Base-by-base conservation (phyloP, 306 rosid genomes). In the Fragaria vesca region DNA sequence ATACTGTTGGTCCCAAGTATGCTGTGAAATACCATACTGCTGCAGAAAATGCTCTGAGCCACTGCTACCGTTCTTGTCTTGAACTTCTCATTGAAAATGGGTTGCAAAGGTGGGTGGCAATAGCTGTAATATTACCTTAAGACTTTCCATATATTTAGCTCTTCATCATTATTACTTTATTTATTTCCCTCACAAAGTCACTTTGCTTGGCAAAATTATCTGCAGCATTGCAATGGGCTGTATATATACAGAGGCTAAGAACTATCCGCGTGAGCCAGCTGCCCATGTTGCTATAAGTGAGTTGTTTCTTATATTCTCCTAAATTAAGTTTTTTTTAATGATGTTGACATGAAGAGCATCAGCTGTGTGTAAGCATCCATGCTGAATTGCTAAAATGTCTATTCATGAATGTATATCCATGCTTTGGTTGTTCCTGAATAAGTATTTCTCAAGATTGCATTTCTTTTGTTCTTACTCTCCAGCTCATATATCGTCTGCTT, bases 181-280 rank as follows among this genome's bases (percentile, higher is more conserved):
- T 73, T 74, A 78, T 84, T 43, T 60, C 10, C 68, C 4, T 71
- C 79, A 20, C 10, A 8, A 46, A 32, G 24, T 17, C 76, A 76
- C 76, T 69, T 79, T 79, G 20, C n/a, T 57, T 69, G 71, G 48
- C 65, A 73, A 75, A 45, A 73, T 38, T 74, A 47, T 43, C 75
- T 90, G 93, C 90, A 95, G 99, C 86, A 95, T 95, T 86, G 99
- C 99, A 72, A 87, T 78, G 86, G 97, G 96, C 21, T 93, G 99
- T 81, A 95, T 93, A 79, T 95, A 95, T 82, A 85, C 97, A 11
- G 99, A 95, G 74, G 82, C 90, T 78, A 95, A 95, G 87, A 95
- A 88, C 82, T 95, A 95, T 86, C 97, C 99, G 72, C 97, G 99
- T 77, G 99, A 95, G 83, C 97, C 99, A 76, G 99, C 99, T 77